phyloP scores from a whole-genome alignment of 1,284 basidiomycete species.

The Rhodotorula mucilaginosa region DNA sequence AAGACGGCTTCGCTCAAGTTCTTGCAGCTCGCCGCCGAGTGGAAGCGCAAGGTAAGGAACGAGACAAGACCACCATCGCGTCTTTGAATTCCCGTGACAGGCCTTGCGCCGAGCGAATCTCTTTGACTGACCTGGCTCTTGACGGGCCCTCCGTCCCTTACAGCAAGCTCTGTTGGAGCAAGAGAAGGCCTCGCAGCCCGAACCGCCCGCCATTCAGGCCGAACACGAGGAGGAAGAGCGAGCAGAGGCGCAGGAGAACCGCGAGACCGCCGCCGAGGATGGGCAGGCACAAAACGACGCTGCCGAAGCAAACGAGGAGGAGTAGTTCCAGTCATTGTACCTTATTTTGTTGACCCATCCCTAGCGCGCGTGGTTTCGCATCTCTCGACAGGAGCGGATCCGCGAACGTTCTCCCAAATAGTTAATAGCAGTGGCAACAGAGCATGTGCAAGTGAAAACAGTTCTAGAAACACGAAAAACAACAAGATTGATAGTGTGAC shows the following conservation, averaged over 20 bases:
- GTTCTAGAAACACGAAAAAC: background rate
- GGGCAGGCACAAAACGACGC: background rate
- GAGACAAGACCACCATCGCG: too few species aligned
- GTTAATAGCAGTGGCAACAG: background rate
- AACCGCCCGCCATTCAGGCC: conserved; percentile 7
- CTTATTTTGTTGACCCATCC: too few species aligned
- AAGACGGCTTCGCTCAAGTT: conserved; percentile 88
- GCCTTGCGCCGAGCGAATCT: background rate
- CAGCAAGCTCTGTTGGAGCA: conserved; percentile 19
- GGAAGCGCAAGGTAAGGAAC: conserved; percentile 54
- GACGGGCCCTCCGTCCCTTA: background rate
- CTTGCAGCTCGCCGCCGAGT: conserved; percentile 84
- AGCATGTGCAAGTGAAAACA: background rate
- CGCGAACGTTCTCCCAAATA: background rate
- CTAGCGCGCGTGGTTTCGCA: too few species aligned
- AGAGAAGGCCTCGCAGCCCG: conserved; percentile 4
- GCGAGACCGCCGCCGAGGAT: background rate
- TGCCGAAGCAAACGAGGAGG: background rate
- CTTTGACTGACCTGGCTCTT: background rate
- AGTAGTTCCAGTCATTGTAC: background rate
- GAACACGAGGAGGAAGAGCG: conserved; percentile 9
- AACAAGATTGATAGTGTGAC: background rate
- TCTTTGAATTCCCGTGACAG: background rate
- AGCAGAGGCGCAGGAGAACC: background rate
- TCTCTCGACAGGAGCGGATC: too few species aligned